phyloP scores from a whole-genome alignment of 2,329 filamentous ascomycete genomes.

The Neofusicoccum cordaticola region DNA sequence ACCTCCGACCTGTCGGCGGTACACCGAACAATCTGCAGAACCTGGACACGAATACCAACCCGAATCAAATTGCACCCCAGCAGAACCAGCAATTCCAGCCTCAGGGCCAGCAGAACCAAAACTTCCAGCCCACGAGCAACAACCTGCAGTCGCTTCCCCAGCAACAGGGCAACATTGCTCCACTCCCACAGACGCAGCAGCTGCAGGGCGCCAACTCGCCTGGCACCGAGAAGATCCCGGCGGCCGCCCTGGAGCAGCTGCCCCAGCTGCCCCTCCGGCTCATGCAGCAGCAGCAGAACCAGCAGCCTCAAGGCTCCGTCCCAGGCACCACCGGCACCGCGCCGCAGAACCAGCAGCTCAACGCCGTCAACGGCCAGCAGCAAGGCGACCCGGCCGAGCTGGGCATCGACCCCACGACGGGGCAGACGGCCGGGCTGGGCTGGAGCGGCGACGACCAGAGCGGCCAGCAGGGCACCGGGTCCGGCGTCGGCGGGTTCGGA shows the following conservation, averaged over 20 bases:
- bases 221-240: neutral
- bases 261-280: neutral
- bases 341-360: neutral
- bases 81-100: too few relatives aligned
- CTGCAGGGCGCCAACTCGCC: neutral
- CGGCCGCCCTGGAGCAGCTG: neutral
- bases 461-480: neutral
- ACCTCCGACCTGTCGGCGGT: too few relatives aligned
- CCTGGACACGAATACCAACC: too few relatives aligned
- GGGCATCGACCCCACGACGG: neutral
- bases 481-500: neutral
- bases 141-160: neutral
- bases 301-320: neutral
- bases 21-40: too few relatives aligned
- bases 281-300: neutral
- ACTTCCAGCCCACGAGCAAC: neutral
- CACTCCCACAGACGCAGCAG: neutral
- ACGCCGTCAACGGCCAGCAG: neutral
- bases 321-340: too few relatives aligned
- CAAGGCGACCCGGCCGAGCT: neutral
- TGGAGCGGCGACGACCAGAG: neutral
- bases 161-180: neutral
- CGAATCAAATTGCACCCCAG: too few relatives aligned
- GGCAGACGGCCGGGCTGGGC: neutral
- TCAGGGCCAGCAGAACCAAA: too few relatives aligned